A percentile compares a stretch with the other conserved stretches of the same genome.
phyloP scores from a whole-genome alignment of 225 moss, liverwort and hornwort genomes.

The Lunularia cruciata region DNA sequence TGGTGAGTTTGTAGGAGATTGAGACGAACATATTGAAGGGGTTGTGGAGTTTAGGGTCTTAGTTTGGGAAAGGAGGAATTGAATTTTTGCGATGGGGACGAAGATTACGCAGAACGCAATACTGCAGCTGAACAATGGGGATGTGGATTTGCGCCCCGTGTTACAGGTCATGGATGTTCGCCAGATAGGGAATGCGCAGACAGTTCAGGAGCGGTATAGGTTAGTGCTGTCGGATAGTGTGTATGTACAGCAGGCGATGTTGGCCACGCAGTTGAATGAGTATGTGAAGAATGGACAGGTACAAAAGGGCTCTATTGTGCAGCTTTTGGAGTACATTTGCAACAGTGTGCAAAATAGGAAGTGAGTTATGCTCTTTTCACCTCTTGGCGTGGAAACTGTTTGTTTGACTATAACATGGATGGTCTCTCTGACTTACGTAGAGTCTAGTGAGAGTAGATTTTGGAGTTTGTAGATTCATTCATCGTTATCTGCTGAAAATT shows the following conservation, averaged over 20 bases:
- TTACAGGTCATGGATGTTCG: constrained; percentile 85
- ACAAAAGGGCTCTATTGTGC: constrained; percentile 80
- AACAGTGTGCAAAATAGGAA: constrained; percentile 94
- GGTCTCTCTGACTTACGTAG: no score
- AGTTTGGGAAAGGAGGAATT: not conserved
- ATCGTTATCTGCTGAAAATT: no score
- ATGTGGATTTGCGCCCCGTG: constrained; percentile 77
- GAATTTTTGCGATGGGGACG: constrained; percentile 47
- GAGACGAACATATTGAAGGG: not conserved
- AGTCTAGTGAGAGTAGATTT: no score
- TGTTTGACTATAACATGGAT: no score
- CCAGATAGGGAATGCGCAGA: constrained; percentile 87
- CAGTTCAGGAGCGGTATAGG: constrained; percentile 77
- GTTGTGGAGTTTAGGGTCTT: not conserved
- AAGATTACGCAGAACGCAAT: constrained; percentile 76
- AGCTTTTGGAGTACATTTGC: constrained; percentile 88
- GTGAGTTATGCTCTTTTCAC: constrained; percentile 37
- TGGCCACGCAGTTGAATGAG: constrained; percentile 95
- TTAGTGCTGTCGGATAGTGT: constrained; percentile 82
- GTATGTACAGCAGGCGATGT: constrained; percentile 93
- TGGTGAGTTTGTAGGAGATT: not conserved
- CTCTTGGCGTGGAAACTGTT: no score
- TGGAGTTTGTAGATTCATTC: no score
- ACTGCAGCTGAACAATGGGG: constrained; percentile 63
- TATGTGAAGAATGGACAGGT: constrained; percentile 72